A percentile compares a stretch with the other conserved stretches of the same genome.
Conservation (phyloP, 345 rosid species). For the Citrus glauca region DNA sequence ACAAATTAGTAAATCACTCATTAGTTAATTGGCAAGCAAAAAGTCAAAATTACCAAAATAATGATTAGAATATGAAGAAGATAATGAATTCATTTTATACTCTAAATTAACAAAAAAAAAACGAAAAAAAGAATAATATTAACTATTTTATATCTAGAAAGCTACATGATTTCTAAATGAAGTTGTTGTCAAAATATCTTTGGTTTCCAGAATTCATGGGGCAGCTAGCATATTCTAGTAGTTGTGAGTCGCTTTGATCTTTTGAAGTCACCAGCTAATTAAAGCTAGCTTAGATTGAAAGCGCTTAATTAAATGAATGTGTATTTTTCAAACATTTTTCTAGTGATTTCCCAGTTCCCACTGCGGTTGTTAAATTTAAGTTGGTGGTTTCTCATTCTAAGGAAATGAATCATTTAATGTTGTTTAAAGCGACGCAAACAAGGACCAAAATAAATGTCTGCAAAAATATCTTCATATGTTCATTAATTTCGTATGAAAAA, state of each 20-base stretch:
- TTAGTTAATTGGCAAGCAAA: no score
- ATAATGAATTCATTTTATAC: no score
- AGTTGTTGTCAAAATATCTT: background rate
- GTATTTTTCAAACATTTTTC: background rate
- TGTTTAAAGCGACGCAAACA: background rate
- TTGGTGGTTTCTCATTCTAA: background rate
- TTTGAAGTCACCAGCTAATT: constrained; percentile 8
- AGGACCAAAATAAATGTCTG: background rate
- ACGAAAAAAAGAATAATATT: no score
- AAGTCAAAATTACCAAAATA: no score
- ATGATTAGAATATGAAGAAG: no score
- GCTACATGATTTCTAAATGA: background rate
- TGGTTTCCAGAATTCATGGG: background rate
- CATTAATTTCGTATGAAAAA: background rate
- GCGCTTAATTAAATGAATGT: no score
- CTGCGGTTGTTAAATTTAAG: background rate
- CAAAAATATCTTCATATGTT: background rate
- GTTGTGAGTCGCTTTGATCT: constrained; percentile 24
- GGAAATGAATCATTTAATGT: background rate
- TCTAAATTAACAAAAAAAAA: no score
- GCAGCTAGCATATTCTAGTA: background rate
- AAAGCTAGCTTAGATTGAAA: no score
- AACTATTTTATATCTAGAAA: background rate
- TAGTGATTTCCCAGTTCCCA: background rate
- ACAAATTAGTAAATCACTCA: no score